These are phyloP conservation scores for Xerocomellus intermedius DNA, from an alignment of 768 basidiomycete genomes.

Conservation along the genomic window DNA sequence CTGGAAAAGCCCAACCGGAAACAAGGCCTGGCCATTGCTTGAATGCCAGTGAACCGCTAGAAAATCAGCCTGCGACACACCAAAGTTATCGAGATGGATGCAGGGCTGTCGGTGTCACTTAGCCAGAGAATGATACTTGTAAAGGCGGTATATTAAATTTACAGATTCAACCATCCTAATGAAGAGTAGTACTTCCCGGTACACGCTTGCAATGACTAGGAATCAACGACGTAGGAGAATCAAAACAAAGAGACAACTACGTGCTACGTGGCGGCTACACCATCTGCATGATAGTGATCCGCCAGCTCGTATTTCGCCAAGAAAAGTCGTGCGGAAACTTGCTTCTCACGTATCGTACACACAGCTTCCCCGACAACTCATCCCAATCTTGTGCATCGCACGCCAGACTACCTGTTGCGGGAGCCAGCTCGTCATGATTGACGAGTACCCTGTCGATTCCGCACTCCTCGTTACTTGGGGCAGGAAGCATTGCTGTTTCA, in stretches of 20 bases:
- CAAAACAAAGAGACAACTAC: not conserved
- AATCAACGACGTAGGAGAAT: not conserved
- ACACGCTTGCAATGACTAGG: not conserved
- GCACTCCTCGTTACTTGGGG: conserved; percentile 11
- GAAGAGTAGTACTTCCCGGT: not conserved
- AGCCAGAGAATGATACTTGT: no score
- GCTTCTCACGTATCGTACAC: conserved; percentile 22
- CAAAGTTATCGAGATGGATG: no score
- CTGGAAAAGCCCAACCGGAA: no score
- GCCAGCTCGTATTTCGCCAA: conserved; percentile 24
- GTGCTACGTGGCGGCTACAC: conserved; percentile 8
- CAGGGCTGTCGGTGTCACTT: no score
- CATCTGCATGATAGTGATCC: conserved; percentile 25
- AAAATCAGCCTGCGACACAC: no score
- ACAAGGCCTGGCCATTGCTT: no score
- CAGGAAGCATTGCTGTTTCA: conserved; percentile 22
- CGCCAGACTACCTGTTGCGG: conserved; percentile 6
- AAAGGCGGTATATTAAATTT: not conserved
- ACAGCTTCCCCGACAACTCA: conserved; percentile 30
- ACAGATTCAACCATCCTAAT: not conserved
- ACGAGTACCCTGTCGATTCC: conserved; percentile 21
- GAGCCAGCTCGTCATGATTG: conserved; percentile 21
- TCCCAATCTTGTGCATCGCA: conserved; percentile 34
- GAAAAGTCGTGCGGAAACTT: conserved; percentile 24
- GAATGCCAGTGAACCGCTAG: no score